These are phyloP conservation scores for Sequoia sempervirens DNA, from an alignment of 75 land plant species.

Conservation along the genomic window DNA sequence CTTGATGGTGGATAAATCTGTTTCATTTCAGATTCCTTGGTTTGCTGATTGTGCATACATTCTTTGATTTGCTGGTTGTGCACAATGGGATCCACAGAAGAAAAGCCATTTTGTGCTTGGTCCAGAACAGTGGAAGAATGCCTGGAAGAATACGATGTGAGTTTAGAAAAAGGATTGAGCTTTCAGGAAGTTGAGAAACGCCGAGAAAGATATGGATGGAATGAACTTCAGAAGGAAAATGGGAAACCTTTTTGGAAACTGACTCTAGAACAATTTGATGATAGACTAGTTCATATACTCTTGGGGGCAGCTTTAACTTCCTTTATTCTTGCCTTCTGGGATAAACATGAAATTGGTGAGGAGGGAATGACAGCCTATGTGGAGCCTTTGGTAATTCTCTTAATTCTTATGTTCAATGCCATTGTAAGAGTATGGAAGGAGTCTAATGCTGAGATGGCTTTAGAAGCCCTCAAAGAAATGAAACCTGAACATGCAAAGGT, in stretches of 20 bases:
- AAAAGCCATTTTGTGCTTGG: conserved; percentile 64
- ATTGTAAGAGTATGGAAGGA: conserved; percentile 91
- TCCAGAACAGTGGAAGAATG: conserved; percentile 62
- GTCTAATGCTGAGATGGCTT: conserved; percentile 83
- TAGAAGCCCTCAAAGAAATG: conserved; percentile 84
- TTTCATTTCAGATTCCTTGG: not conserved
- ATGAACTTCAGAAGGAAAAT: conserved; percentile 65
- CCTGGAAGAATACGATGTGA: conserved; percentile 48
- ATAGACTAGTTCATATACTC: conserved; percentile 74
- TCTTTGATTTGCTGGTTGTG: not conserved
- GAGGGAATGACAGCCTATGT: conserved; percentile 62
- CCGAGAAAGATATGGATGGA: conserved; percentile 58
- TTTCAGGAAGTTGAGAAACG: conserved; percentile 39
- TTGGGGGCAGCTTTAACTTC: conserved; percentile 69
- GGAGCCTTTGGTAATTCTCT: conserved; percentile 75
- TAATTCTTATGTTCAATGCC: conserved; percentile 73
- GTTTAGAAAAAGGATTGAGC: conserved; percentile 44
- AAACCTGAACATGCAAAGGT: conserved; percentile 70
- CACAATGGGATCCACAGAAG: conserved; percentile 25
- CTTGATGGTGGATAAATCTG: not conserved
- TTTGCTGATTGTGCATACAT: not conserved
- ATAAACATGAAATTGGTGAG: conserved; percentile 36
- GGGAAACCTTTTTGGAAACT: conserved; percentile 74
- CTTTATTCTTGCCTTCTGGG: conserved; percentile 50
- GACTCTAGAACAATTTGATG: conserved; percentile 80